Percentiles rank a stretch among this genome's conserved stretches.
These are phyloP conservation scores for Macrophomina phaseolina DNA, from an alignment of 2,329 filamentous ascomycete genomes.

Conservation along the genomic window DNA sequence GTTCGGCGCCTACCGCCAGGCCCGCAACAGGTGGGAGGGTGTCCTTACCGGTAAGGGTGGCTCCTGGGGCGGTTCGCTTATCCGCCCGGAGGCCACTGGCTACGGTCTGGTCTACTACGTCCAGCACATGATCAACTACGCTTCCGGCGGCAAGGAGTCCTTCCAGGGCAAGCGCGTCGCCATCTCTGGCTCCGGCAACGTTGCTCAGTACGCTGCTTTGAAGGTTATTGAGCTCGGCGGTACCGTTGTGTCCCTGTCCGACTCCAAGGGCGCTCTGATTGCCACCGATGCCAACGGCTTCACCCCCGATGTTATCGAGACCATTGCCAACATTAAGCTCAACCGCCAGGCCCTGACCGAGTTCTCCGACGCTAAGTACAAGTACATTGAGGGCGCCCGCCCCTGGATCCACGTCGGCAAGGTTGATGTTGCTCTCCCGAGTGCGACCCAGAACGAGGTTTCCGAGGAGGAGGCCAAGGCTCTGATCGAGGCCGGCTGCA, in stretches of 20 bases:
- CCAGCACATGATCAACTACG: slow-evolving; percentile 91
- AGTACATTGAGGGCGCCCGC: slow-evolving; percentile 84
- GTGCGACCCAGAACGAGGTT: slow-evolving; percentile 97
- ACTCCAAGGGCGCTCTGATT: slow-evolving; percentile 85
- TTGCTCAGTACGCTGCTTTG: slow-evolving; percentile 95
- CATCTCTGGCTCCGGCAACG: slow-evolving; percentile 96
- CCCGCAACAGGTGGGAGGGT: slow-evolving; percentile 91
- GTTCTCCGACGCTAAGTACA: slow-evolving; percentile 73
- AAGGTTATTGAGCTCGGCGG: slow-evolving; percentile 96
- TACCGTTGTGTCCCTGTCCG: slow-evolving; percentile 89
- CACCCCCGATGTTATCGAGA: slow-evolving; percentile 76
- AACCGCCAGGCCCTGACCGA: slow-evolving; percentile 81
- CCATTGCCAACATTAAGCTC: slow-evolving; percentile 86
- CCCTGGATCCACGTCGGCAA: slow-evolving; percentile 91
- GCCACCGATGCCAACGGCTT: slow-evolving; percentile 73
- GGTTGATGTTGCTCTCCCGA: slow-evolving; percentile 90
- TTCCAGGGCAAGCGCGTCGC: slow-evolving; percentile 93
- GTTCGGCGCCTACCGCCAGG: slow-evolving; percentile 90
- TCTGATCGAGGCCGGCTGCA: slow-evolving; percentile 75
- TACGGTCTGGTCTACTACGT: slow-evolving; percentile 98
- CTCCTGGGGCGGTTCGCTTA: slow-evolving; percentile 90
- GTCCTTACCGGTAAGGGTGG: slow-evolving; percentile 95
- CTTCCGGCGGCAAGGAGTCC: slow-evolving; percentile 75
- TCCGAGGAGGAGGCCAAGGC: slow-evolving; percentile 86
- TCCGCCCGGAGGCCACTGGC: slow-evolving; percentile 95